Percentiles rank a stretch among this genome's conserved stretches.
Conservation (phyloP, 1,139 yeast species). For the Yarrowia galli region DNA sequence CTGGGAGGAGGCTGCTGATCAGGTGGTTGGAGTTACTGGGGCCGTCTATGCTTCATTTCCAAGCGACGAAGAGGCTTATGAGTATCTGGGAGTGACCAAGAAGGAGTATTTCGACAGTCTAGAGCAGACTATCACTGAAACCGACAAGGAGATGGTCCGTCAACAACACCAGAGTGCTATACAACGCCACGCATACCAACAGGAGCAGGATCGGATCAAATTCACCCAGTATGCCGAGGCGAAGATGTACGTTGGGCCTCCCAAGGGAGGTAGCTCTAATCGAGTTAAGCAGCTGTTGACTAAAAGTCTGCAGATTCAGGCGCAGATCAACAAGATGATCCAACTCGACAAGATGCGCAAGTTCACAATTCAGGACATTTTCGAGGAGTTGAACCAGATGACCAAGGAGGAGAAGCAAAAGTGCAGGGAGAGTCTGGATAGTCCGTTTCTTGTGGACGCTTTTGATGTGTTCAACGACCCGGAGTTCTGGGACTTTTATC, state of each 20-base stretch:
- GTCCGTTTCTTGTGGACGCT: neutral
- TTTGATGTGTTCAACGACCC: neutral
- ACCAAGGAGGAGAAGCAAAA: neutral
- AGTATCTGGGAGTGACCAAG: neutral
- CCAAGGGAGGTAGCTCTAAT: neutral
- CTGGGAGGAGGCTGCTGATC: conserved; percentile 12
- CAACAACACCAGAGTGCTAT: too few species aligned
- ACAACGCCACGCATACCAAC: neutral
- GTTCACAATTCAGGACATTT: neutral
- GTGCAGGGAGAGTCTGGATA: neutral
- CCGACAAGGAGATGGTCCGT: neutral
- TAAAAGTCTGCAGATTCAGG: conserved; percentile 4
- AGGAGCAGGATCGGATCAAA: neutral
- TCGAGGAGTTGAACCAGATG: neutral
- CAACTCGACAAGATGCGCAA: neutral
- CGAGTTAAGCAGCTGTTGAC: neutral
- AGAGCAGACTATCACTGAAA: neutral
- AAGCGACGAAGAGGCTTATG: neutral
- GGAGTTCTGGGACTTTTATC: neutral
- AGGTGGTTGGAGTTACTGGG: neutral
- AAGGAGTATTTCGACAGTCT: neutral
- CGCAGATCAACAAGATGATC: conserved; percentile 8
- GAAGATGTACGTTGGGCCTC: neutral
- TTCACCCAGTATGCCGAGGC: neutral
- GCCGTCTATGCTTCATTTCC: neutral